These are phyloP conservation scores for Keqinozyma sinolaborantium DNA, from an alignment of 1,139 yeast species.

Conservation along the genomic window DNA sequence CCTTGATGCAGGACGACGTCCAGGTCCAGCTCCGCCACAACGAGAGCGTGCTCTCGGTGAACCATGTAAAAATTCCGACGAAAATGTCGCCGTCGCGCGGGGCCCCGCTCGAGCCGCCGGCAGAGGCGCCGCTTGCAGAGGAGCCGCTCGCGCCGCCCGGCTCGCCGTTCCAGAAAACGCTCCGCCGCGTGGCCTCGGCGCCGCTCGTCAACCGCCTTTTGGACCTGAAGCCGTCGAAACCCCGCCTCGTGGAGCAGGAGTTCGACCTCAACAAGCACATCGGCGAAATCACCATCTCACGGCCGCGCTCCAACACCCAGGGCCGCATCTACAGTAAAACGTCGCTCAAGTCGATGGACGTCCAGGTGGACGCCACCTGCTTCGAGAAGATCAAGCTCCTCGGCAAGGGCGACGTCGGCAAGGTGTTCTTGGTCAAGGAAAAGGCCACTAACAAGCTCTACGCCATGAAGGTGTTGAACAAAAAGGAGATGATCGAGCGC, in stretches of 20 bases:
- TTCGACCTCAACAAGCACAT: conserved; percentile 50
- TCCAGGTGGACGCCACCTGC: conserved; percentile 79
- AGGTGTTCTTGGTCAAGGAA: conserved; percentile 87
- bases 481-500: conserved; percentile 91
- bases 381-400: conserved; percentile 84
- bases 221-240: conserved; percentile 11
- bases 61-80: conserved; percentile 1
- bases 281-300: conserved; percentile 44
- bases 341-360: conserved; percentile 70
- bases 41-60: conserved; percentile 35
- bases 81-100: conserved; percentile 2
- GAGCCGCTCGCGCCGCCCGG: conserved; percentile 12
- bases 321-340: conserved; percentile 68
- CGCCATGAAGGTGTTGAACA: conserved; percentile 90
- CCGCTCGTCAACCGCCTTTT: conserved; percentile 53
- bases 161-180: conserved; percentile 47
- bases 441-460: conserved; percentile 69
- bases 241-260: conserved; percentile 14
- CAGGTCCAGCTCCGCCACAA: conserved; percentile 40
- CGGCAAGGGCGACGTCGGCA: conserved; percentile 98
- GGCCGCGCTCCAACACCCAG: conserved; percentile 52
- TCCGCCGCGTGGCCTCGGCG: conserved; percentile 79
- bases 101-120: conserved; percentile 1
- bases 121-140: conserved; percentile 1
- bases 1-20: conserved; percentile 17